phyloP scores from a whole-genome alignment of 192 early-diverging fungal species.

The Dimargaris cristalligena region DNA sequence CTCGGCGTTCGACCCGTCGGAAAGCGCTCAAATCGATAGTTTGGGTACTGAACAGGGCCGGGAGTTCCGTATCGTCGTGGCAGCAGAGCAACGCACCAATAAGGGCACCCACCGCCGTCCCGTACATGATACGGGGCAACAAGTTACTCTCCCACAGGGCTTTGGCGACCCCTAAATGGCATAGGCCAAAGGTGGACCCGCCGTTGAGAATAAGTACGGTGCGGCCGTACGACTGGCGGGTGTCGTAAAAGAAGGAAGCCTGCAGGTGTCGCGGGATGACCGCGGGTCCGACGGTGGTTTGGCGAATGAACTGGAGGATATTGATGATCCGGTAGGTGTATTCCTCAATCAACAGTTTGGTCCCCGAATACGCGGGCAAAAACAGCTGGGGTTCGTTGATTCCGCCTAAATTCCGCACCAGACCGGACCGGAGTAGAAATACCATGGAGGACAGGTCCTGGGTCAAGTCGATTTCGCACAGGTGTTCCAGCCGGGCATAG shows the following conservation, averaged over 20 bases:
- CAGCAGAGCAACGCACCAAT: conserved; percentile 70
- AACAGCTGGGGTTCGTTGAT: conserved; percentile 46
- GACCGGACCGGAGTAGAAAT: conserved; percentile 41
- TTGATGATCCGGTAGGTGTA: conserved; percentile 51
- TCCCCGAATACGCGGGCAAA: conserved; percentile 36
- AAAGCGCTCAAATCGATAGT: conserved; percentile 13
- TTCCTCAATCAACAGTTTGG: conserved; percentile 58
- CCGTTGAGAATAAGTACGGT: conserved; percentile 78
- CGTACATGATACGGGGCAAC: conserved; percentile 71
- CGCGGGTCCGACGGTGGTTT: neutral
- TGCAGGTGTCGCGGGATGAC: conserved; percentile 4
- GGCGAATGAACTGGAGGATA: neutral
- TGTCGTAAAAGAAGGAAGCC: conserved; percentile 54
- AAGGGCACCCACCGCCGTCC: conserved; percentile 71
- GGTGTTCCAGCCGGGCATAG: conserved; percentile 26
- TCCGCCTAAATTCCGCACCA: conserved; percentile 59
- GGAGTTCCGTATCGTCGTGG: conserved; percentile 58
- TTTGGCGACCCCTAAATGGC: conserved; percentile 71
- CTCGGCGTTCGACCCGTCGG: neutral
- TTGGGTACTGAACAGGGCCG: conserved; percentile 13
- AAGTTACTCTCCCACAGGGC: conserved; percentile 46
- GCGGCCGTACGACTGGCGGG: conserved; percentile 51
- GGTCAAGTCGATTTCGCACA: conserved; percentile 26
- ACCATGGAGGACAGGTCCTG: conserved; percentile 39
- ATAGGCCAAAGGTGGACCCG: conserved; percentile 72